Evolutionary conservation across 768 basidiomycete genomes (phyloP).

Genomic region (Mrakia frigida): DNA sequence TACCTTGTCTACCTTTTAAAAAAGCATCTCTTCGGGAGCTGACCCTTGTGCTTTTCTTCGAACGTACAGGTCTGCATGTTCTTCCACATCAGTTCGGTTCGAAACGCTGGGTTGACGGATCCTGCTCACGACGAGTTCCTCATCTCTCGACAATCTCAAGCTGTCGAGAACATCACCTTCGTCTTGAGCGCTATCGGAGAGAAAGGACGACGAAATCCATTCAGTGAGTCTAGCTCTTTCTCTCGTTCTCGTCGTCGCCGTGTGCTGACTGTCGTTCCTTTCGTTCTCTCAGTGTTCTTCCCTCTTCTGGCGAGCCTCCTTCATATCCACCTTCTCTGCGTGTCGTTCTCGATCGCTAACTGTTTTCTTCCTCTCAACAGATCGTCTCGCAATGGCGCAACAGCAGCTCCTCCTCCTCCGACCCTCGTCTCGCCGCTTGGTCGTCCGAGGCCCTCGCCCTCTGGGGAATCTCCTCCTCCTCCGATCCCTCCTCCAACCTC

Average conservation of each 20-base stretch:
- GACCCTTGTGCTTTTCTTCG: not conserved
- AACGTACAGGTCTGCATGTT: constrained; percentile 19
- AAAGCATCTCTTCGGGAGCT: not conserved
- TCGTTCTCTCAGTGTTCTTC: constrained; percentile 8
- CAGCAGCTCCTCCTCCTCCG: not conserved
- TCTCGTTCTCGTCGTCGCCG: not conserved
- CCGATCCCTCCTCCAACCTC: not conserved
- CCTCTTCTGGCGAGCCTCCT: constrained; percentile 9
- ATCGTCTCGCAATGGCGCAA: constrained; percentile 14
- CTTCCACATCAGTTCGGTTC: constrained; percentile 12
- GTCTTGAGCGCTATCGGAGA: constrained; percentile 26
- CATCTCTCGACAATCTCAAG: not conserved
- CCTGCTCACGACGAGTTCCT: constrained; percentile 13
- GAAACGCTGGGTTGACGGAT: not conserved
- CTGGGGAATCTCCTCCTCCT: not conserved
- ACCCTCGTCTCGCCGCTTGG: not conserved
- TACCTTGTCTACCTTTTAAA: too few relatives aligned
- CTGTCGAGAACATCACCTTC: constrained; percentile 23
- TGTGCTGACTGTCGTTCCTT: not conserved
- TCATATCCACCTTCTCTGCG: not conserved
- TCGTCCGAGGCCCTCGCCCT: not conserved
- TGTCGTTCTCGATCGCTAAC: too few relatives aligned
- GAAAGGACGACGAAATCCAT: constrained; percentile 22
- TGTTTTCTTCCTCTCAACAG: not conserved
- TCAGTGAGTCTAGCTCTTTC: not conserved